phyloP scores from a whole-genome alignment of 2,329 filamentous ascomycete genomes.

The Fusarium scirpi region DNA sequence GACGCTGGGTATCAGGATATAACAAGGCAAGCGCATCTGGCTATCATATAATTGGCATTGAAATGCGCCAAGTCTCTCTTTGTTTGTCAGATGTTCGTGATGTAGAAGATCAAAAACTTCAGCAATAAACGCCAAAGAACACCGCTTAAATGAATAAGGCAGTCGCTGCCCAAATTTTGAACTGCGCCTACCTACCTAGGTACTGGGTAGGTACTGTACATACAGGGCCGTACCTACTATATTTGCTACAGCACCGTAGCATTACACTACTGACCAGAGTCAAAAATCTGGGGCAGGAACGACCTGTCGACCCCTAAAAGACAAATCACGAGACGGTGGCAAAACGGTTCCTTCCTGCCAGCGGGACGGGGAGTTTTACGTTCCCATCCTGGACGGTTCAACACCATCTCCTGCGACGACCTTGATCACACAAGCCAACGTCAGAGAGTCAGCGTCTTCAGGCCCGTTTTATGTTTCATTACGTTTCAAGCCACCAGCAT shows the following conservation, averaged over 20 bases:
- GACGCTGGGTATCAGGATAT: background rate
- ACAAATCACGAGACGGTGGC: constrained; percentile 36
- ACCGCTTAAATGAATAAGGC: background rate
- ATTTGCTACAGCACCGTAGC: background rate
- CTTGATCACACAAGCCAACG: constrained; percentile 24
- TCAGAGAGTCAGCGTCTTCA: constrained; percentile 10
- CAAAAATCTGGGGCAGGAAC: constrained; percentile 39
- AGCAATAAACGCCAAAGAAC: background rate
- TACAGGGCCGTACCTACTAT: background rate
- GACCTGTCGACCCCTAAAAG: background rate
- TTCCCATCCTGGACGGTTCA: constrained; percentile 23
- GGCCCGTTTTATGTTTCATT: constrained; percentile 34
- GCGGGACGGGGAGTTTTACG: constrained; percentile 40
- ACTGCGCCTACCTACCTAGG: no score
- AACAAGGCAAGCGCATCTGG: background rate
- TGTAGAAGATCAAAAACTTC: background rate
- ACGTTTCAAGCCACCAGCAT: constrained; percentile 30
- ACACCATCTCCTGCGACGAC: constrained; percentile 15
- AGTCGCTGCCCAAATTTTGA: background rate
- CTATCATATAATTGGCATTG: background rate
- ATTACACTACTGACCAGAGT: constrained; percentile 25
- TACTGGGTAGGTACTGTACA: background rate
- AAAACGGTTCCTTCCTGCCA: constrained; percentile 32
- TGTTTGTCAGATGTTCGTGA: background rate
- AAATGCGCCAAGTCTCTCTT: background rate